Base-by-base conservation (phyloP, 2,329 filamentous ascomycete species). In the Mycosphaerella sp. region DNA sequence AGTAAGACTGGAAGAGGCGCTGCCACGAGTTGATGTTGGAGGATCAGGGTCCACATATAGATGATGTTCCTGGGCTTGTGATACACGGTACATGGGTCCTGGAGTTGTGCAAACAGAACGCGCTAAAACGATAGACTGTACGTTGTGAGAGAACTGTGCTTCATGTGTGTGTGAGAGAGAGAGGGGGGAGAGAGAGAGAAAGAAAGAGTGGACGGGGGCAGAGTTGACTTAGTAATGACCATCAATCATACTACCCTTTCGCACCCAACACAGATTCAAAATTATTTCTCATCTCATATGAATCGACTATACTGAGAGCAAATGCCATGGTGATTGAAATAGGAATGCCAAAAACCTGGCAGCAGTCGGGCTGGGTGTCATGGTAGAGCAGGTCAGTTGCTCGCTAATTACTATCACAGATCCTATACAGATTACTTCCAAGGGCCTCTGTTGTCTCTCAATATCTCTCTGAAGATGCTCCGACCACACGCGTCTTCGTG, bases 1-100 rank as follows among this genome's bases (percentile, higher is more conserved):
- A 91, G 74, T 90, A 69, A 43, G 14, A 34, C 6, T 34, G 27
- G 16, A 34, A 34, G 4, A n/a, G 30, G 4, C 7, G 13, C 7
- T 34, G 30, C 30, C 10, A 34, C 13, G 30, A n/a, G 30, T 34
- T n/a, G 10, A 34, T 34, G 30, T 12, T 10, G 13, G 13, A 34
- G 9, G 30, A 34, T 10, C 10, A 34, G 13, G 21, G 30, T 12
- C 30, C 30, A 34, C 7, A 34, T 34, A 34, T 12, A 6, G 30
- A 34, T n/a, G 30, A n/a, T n/a, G 30, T 34, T 34, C 30, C 10
- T 7, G 12, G 32, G 27, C 12, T 12, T 46, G 44, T 46, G 34
- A 21, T 14, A 46, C 21, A 25, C 21, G 21, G 34, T 46, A 32
- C 9, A 32, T 9, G 41, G 32, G 32, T 12, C 17, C 12, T 34